A percentile compares a stretch with the other conserved stretches of the same genome.
These are phyloP conservation scores for Voacanga thouarsii DNA, from an alignment of 257 asterid genomes.

Conservation along the genomic window DNA sequence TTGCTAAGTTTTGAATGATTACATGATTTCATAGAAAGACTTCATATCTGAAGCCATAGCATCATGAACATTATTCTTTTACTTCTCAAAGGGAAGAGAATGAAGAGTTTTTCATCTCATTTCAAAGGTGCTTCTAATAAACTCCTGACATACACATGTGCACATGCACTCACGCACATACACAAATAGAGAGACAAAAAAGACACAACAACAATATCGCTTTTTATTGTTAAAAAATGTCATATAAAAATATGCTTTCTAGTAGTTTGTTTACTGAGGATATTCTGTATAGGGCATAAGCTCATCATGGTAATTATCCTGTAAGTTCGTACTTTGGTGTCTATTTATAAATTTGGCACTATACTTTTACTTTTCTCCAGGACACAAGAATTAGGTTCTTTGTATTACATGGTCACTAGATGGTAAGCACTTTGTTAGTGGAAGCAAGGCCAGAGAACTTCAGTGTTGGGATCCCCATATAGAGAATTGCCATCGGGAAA, in stretches of 20 bases:
- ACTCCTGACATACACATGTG: not conserved
- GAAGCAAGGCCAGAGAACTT: constrained; percentile 90
- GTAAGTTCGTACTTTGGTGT: not conserved
- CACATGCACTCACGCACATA: too few relatives aligned
- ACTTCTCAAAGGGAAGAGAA: not conserved
- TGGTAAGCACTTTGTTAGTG: constrained; percentile 84
- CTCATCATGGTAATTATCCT: not conserved
- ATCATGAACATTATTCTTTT: not conserved
- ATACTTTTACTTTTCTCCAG: constrained; percentile 33
- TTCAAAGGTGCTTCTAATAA: not conserved
- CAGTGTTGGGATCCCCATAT: constrained; percentile 85
- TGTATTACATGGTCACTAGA: constrained; percentile 96
- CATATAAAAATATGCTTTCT: not conserved
- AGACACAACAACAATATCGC: not conserved
- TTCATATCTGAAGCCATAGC: not conserved
- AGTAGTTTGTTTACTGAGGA: not conserved
- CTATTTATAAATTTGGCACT: not conserved
- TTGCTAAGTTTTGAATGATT: too few relatives aligned
- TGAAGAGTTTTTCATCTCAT: not conserved
- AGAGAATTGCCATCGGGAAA: constrained; percentile 71
- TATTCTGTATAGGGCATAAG: not conserved
- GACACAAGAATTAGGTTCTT: constrained; percentile 93
- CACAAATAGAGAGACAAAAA: too few relatives aligned
- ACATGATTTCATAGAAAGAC: too few relatives aligned
- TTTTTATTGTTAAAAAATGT: not conserved